A percentile compares a stretch with the other conserved stretches of the same genome.
Evolutionary conservation across 139 green algal genomes (phyloP).

Genomic region (Coelastrella sp.): DNA sequence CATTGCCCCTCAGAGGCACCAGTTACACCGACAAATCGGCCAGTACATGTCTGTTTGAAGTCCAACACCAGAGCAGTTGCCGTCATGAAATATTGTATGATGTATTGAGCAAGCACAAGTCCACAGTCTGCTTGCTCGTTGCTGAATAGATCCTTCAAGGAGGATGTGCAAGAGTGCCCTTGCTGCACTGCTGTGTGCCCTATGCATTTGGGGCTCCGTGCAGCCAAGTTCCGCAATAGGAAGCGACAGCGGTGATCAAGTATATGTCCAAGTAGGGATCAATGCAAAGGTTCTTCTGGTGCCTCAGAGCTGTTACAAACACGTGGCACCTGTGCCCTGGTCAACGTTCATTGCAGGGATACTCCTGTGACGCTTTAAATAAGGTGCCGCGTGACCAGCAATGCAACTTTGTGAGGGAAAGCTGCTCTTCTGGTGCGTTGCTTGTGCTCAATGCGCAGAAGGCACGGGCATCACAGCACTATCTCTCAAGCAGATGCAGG

Average conservation of each 20-base stretch:
- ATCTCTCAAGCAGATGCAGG: neutral
- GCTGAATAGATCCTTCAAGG: neutral
- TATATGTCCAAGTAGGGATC: neutral
- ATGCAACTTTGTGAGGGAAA: conserved; percentile 14
- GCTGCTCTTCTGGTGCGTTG: conserved; percentile 8
- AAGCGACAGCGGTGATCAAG: neutral
- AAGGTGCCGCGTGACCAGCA: conserved; percentile 18
- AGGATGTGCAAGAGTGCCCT: neutral
- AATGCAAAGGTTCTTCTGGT: no score
- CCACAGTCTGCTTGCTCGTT: neutral
- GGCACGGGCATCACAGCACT: neutral
- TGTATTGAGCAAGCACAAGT: neutral
- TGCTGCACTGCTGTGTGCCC: neutral
- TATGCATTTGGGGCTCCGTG: neutral
- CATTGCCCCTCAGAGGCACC: no score
- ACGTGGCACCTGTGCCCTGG: no score
- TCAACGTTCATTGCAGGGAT: neutral
- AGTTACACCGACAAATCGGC: no score
- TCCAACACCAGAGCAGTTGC: no score
- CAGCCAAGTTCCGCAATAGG: neutral
- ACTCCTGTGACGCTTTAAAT: conserved; percentile 28
- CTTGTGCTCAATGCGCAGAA: neutral
- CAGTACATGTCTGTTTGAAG: no score
- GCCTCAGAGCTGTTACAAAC: no score
- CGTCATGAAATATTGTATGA: neutral